Conservation (phyloP, 2,329 filamentous ascomycete species). For the Colletotrichum sp. region DNA sequence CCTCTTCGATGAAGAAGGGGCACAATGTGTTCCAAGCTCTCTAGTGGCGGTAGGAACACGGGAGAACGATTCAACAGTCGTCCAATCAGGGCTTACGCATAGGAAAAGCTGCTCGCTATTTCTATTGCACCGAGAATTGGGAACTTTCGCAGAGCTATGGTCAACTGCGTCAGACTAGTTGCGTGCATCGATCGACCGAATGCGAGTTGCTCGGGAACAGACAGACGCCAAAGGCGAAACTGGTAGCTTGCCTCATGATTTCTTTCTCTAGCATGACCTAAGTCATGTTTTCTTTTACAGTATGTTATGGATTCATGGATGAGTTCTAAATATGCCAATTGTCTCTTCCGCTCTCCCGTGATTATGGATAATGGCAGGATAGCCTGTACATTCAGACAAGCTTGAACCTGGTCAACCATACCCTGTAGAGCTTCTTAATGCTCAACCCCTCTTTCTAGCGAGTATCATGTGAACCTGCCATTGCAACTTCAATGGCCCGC, state of each 20-base stretch:
- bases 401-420: not conserved
- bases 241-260: not conserved
- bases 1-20: not conserved
- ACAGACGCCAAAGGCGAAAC: not conserved
- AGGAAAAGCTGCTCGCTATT: not conserved
- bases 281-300: not conserved
- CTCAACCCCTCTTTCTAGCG: not conserved
- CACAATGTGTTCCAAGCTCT: not conserved
- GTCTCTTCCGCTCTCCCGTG: not conserved
- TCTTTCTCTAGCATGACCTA: not conserved
- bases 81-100: not conserved
- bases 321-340: not conserved
- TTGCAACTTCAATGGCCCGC: not conserved
- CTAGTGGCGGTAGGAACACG: not conserved
- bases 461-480: constrained; percentile 14
- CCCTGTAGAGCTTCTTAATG: not conserved
- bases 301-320: not conserved
- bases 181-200: not conserved
- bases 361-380: not conserved
- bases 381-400: not conserved
- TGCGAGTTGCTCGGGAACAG: not conserved
- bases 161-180: not conserved
- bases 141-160: not conserved
- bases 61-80: not conserved
- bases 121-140: not conserved